Evolutionary conservation across 225 moss, liverwort and hornwort species (phyloP).

Genomic region (Polytrichum commune): DNA sequence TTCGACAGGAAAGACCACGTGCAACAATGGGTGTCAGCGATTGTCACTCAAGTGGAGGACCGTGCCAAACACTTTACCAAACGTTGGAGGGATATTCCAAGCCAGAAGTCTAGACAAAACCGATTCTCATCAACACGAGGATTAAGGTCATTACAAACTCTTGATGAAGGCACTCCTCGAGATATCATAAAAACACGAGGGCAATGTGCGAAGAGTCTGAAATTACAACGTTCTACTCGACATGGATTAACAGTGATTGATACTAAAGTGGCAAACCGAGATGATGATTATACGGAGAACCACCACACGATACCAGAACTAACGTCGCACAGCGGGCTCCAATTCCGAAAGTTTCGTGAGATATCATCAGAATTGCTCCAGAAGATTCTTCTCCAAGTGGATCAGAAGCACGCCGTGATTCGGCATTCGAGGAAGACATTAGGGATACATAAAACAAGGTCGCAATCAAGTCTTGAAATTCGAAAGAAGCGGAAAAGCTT

Average conservation of each 20-base stretch:
- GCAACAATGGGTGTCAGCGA: not conserved
- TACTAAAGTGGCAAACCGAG: too few species aligned
- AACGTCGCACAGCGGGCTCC: too few species aligned
- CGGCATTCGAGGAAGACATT: not conserved
- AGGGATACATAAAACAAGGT: not conserved
- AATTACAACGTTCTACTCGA: too few species aligned
- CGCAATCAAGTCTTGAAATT: not conserved
- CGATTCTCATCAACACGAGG: not conserved
- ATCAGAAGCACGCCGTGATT: not conserved
- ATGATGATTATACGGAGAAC: too few species aligned
- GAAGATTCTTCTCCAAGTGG: conserved; percentile 10
- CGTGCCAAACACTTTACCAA: not conserved
- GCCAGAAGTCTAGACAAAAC: not conserved
- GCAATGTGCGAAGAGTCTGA: not conserved
- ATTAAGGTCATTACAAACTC: too few species aligned
- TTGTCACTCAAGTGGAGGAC: not conserved
- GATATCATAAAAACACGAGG: not conserved
- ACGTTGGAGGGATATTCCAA: not conserved
- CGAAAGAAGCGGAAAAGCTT: conserved; percentile 1
- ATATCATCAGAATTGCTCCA: not conserved
- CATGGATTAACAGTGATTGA: too few species aligned
- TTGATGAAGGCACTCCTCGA: not conserved
- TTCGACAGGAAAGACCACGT: not conserved
- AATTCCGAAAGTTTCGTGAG: not conserved
- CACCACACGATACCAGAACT: too few species aligned